Evolutionary conservation across 2,329 filamentous ascomycete genomes (phyloP).

Genomic region (Myriosclerotinia curreyana): DNA sequence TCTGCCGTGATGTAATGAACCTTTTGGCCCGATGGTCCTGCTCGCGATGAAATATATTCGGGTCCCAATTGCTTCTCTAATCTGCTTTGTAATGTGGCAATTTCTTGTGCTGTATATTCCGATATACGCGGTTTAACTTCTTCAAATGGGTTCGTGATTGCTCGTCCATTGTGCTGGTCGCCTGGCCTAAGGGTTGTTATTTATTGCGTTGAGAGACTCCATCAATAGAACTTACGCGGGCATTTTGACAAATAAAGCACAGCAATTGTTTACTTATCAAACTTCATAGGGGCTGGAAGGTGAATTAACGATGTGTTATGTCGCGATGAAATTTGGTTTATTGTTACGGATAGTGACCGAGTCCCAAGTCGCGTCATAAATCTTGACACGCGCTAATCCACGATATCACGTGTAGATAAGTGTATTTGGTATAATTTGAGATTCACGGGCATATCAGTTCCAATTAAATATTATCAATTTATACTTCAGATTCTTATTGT

Average conservation of each 20-base stretch:
- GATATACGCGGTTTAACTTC: constrained; percentile 65
- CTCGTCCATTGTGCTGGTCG: constrained; percentile 57
- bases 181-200: constrained; percentile 53
- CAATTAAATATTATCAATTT: not conserved
- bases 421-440: not conserved
- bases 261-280: constrained; percentile 12
- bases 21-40: constrained; percentile 78
- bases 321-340: not conserved
- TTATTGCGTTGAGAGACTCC: not conserved
- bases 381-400: constrained; percentile 17
- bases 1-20: constrained; percentile 95
- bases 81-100: constrained; percentile 79
- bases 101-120: constrained; percentile 84
- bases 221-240: constrained; percentile 44
- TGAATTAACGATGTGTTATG: not conserved
- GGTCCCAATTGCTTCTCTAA: constrained; percentile 93
- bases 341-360: not conserved
- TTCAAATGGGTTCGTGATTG: constrained; percentile 75
- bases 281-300: constrained; percentile 1
- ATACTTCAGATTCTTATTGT: not conserved
- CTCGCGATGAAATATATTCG: constrained; percentile 87
- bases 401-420: constrained; percentile 19
- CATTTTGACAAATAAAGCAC: constrained; percentile 39
- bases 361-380: constrained; percentile 16
- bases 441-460: not conserved